These are phyloP conservation scores for Dichotomocladium elegans DNA, from an alignment of 371 early-diverging fungal species.

Conservation along the genomic window DNA sequence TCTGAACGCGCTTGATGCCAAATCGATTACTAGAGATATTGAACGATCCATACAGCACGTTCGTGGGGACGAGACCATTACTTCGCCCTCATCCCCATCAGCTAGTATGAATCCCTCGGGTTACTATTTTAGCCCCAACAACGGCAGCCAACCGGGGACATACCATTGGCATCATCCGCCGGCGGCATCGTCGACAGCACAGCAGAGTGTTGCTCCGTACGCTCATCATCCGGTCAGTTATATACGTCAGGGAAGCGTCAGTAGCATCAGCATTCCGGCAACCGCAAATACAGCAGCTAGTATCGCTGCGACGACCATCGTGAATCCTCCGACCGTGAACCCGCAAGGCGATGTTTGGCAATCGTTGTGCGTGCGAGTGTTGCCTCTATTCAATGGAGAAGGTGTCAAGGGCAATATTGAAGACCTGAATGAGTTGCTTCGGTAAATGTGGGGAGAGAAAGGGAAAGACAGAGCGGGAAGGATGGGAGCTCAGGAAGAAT, in stretches of 20 bases:
- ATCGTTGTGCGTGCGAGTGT: slow-evolving; percentile 62
- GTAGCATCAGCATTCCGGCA: slow-evolving; percentile 14
- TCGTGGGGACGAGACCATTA: slow-evolving; percentile 22
- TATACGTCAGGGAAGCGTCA: slow-evolving; percentile 35
- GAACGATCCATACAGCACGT: slow-evolving; percentile 33
- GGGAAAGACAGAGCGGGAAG: neutral
- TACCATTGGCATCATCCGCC: slow-evolving; percentile 8
- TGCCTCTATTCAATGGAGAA: slow-evolving; percentile 87
- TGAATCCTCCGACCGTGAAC: neutral
- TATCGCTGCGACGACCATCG: neutral
- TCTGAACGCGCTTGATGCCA: slow-evolving; percentile 59
- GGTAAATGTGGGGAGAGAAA: no score
- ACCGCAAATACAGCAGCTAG: neutral
- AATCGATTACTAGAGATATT: slow-evolving; percentile 58
- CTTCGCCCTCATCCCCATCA: slow-evolving; percentile 31
- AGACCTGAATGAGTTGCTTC: slow-evolving; percentile 75
- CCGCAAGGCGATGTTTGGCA: slow-evolving; percentile 71
- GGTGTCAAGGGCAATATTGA: slow-evolving; percentile 79
- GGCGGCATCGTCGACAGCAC: slow-evolving; percentile 1
- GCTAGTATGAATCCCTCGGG: slow-evolving; percentile 8
- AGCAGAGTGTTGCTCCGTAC: neutral
- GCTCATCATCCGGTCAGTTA: slow-evolving; percentile 10
- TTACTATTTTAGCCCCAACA: slow-evolving; percentile 13
- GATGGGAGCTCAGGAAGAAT: neutral
- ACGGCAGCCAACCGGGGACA: neutral